Evolutionary conservation across 2,329 filamentous ascomycete genomes (phyloP), one percentile per base, ranked within the genome.

Genomic region (Fusarium fracticaudum): DNA sequence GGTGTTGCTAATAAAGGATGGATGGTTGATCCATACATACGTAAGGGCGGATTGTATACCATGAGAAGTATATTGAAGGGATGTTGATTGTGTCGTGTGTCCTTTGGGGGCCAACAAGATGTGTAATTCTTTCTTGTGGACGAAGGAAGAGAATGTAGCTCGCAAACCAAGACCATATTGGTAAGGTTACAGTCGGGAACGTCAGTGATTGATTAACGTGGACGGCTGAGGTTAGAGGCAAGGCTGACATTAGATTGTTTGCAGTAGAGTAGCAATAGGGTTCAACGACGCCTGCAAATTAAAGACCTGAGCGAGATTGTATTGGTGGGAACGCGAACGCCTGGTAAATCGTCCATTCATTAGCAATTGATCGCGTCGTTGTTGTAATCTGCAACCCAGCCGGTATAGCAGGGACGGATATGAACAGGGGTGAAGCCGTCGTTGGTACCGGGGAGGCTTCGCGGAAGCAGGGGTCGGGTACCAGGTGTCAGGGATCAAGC

Each of bases 391-490:
- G 61, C 66, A 74, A 54, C 55, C 60, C 58, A 50, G 60, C 59
- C 62, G 64, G 64, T 75, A 76, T 77, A 71, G 35, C 48, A 69
- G 53, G 64, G 64, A 54, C 60, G 57, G 44, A 61, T 73, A 76
- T 73, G 64, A 64, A 44, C 64, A 75, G 64, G 71, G 69, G 60
- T 60, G 37, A 58, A 67, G 50, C 65, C 70, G 54, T 61, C 54
- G 54, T 71, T 67, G 57, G 67, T 47, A 64, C 67, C 64, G 57
- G 65, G 73, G 71, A 60, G 50, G 60, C 60, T 72, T 64, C 54
- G 61, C 67, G 67, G 68, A 67, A 62, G 53, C 76, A 75, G 66
- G 73, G 76, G 53, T 55, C 31, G 54, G 60, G 58, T 40, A 41
- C 60, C 41, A 61, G 31, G 40, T 62, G 53, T 24, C 73, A 76